Conservation (phyloP, 768 basidiomycete species). For the Tephrocybe sp. region DNA sequence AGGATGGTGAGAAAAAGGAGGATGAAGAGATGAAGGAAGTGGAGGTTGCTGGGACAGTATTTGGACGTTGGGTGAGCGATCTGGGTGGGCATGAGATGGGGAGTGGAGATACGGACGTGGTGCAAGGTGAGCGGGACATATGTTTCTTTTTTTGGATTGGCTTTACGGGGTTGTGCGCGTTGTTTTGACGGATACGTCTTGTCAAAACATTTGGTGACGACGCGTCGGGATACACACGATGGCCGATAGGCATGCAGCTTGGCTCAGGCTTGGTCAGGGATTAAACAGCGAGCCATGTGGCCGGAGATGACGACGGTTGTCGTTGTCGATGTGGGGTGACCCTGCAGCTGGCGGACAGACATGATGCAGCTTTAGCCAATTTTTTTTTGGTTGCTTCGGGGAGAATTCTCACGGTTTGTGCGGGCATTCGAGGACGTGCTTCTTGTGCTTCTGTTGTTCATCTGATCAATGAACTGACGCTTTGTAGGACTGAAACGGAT, state of each 20-base stretch:
- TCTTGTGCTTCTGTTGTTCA: conserved; percentile 17
- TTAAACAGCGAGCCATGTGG: conserved; percentile 6
- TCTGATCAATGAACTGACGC: conserved; percentile 12
- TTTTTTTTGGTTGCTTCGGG: conserved; percentile 1
- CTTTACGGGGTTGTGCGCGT: conserved; percentile 9
- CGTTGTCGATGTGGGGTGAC: not conserved
- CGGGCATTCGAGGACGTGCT: conserved; percentile 16
- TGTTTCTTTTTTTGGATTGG: conserved; percentile 13
- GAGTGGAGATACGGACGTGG: conserved; percentile 26
- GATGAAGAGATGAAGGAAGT: conserved; percentile 43
- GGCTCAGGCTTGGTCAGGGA: not conserved
- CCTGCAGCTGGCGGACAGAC: not conserved
- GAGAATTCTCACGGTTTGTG: conserved; percentile 25
- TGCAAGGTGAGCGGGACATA: conserved; percentile 31
- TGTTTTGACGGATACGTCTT: not conserved
- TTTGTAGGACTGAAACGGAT: conserved; percentile 62
- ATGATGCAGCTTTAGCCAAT: conserved; percentile 8
- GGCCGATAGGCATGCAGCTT: conserved; percentile 12
- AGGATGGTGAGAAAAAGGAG: conserved; percentile 35
- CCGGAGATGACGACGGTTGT: conserved; percentile 3
- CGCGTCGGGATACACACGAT: conserved; percentile 12
- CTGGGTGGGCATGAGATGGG: conserved; percentile 26
- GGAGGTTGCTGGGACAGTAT: conserved; percentile 28
- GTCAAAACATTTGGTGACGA: not conserved
- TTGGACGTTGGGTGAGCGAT: conserved; percentile 39